These are phyloP conservation scores for Leersia perrieri DNA, from an alignment of 176 grass and related monocot species.

Conservation along the genomic window DNA sequence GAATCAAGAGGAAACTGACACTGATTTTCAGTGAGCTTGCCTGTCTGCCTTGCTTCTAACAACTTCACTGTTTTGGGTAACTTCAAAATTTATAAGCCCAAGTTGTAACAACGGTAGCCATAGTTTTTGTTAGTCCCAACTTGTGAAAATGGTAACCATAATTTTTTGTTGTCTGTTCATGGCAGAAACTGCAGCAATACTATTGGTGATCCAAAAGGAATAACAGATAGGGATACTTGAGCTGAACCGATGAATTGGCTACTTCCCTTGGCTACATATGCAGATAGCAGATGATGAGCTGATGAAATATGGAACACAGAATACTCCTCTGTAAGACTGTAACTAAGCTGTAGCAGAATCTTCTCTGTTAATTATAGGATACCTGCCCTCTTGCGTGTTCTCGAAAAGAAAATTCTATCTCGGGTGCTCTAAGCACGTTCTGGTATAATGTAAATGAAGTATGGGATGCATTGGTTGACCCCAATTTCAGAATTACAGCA, in stretches of 20 bases:
- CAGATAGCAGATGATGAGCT: too few relatives aligned
- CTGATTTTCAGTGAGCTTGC: neutral
- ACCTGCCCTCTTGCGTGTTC: neutral
- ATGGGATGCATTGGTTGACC: slow-evolving; percentile 29
- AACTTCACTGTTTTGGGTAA: neutral
- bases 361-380: neutral
- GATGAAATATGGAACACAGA: neutral
- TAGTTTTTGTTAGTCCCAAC: neutral
- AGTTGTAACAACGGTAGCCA: neutral
- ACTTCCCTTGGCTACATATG: neutral
- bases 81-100: neutral
- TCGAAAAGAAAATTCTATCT: neutral
- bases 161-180: neutral
- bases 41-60: neutral
- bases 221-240: neutral
- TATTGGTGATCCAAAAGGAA: neutral
- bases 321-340: neutral
- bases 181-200: neutral
- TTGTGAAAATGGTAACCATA: neutral
- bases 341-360: neutral
- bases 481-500: slow-evolving; percentile 22
- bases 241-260: neutral
- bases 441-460: slow-evolving; percentile 27
- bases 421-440: neutral
- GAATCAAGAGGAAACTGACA: neutral